Percentiles rank a stretch among this genome's conserved stretches.
phyloP scores from a whole-genome alignment of 805 yeast species.

The Suhomyces xylopsoci region DNA sequence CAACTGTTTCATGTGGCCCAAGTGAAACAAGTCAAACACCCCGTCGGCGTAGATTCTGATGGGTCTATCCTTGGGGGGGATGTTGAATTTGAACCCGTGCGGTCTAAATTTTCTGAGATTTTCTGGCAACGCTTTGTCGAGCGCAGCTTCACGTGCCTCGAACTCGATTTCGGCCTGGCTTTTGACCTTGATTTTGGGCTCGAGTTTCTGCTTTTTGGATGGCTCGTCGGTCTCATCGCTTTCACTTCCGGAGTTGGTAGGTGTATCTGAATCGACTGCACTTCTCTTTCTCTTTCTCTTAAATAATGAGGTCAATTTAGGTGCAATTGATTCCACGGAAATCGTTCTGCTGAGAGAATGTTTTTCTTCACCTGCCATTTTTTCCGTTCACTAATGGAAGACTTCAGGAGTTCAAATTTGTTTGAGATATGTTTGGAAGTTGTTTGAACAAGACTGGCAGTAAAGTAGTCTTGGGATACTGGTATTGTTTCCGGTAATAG shows the following conservation, averaged over 20 bases:
- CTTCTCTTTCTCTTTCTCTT: constrained; percentile 14
- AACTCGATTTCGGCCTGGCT: constrained; percentile 27
- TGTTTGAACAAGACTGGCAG: not conserved
- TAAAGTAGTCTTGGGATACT: not conserved
- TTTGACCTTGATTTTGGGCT: constrained; percentile 14
- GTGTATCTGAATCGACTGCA: constrained; percentile 9
- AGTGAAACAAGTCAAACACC: constrained; percentile 91
- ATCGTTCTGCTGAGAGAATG: constrained; percentile 29
- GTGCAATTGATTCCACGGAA: constrained; percentile 41
- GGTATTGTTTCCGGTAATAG: not conserved
- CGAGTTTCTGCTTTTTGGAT: constrained; percentile 18
- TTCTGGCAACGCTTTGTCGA: constrained; percentile 64
- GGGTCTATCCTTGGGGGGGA: constrained; percentile 84
- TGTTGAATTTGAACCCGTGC: constrained; percentile 67
- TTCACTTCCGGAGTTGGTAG: constrained; percentile 15
- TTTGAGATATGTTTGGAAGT: not conserved
- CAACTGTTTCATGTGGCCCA: constrained; percentile 96
- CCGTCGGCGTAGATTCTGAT: constrained; percentile 98
- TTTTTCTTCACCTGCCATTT: constrained; percentile 2
- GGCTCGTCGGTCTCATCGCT: constrained; percentile 14
- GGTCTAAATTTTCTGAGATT: constrained; percentile 78
- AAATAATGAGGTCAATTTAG: constrained; percentile 33
- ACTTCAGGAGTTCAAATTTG: not conserved
- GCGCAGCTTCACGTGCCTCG: constrained; percentile 52
- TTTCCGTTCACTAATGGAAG: not conserved